These are phyloP conservation scores for Penstemon barbatus DNA, from an alignment of 257 asterid genomes.

Conservation along the genomic window DNA sequence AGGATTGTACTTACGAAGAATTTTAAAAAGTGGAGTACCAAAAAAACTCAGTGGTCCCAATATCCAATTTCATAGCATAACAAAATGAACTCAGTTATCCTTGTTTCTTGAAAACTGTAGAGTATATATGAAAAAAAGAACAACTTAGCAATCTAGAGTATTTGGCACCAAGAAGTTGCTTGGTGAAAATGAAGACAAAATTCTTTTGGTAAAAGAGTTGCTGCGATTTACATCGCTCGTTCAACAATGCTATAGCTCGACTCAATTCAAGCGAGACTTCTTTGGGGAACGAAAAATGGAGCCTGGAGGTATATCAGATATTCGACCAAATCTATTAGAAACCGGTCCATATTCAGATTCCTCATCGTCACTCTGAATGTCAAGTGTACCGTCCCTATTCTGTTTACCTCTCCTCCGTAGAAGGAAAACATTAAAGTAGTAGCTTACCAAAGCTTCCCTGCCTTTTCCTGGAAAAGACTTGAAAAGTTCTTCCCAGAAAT, in stretches of 20 bases:
- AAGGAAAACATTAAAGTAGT: constrained; percentile 65
- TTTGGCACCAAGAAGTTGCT: constrained; percentile 10
- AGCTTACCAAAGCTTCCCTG: constrained; percentile 59
- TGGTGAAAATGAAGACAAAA: constrained; percentile 10
- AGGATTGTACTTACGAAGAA: too few relatives aligned
- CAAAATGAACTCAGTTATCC: too few relatives aligned
- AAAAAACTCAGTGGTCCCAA: too few relatives aligned
- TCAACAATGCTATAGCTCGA: constrained; percentile 6
- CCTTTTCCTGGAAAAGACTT: constrained; percentile 43
- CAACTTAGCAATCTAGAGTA: too few relatives aligned
- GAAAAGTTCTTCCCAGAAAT: constrained; percentile 59
- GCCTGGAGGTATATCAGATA: constrained; percentile 42
- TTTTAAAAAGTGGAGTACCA: too few relatives aligned
- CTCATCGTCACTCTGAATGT: constrained; percentile 79
- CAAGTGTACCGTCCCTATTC: constrained; percentile 49
- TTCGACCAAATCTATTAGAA: constrained; percentile 52
- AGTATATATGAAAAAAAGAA: too few relatives aligned
- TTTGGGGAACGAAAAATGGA: constrained; percentile 76
- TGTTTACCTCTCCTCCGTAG: constrained; percentile 60
- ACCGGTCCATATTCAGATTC: constrained; percentile 53
- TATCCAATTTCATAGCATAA: too few relatives aligned
- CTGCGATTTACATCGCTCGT: constrained; percentile 43
- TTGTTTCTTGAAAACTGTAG: too few relatives aligned
- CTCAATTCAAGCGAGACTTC: constrained; percentile 38
- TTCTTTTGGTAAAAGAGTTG: constrained; percentile 24